Percentiles rank a stretch among this genome's conserved stretches.
Conservation (phyloP, 2,329 filamentous ascomycete genomes). For the Fusarium chaquense region DNA sequence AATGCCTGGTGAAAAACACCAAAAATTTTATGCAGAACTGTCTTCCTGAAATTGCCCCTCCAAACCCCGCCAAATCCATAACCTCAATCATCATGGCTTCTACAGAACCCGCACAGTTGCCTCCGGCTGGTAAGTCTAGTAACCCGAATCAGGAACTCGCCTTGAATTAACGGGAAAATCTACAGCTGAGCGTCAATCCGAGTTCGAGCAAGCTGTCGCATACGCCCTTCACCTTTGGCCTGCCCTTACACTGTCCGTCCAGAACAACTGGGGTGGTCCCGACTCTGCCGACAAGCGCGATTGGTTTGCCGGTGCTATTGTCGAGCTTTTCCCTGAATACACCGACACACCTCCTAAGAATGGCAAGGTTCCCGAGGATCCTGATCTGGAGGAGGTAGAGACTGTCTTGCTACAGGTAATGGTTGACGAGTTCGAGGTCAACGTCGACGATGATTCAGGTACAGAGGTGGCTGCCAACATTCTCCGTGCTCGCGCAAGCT, state of each 20-base stretch:
- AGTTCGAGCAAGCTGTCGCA: slow-evolving; percentile 89
- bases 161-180: slow-evolving; percentile 13
- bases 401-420: slow-evolving; percentile 88
- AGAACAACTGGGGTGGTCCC: slow-evolving; percentile 88
- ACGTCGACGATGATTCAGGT: slow-evolving; percentile 89
- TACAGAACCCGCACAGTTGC: slow-evolving; percentile 49
- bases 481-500: slow-evolving; percentile 73
- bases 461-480: slow-evolving; percentile 80
- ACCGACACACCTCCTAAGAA: slow-evolving; percentile 52
- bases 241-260: slow-evolving; percentile 85
- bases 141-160: background rate
- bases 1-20: slow-evolving; percentile 40
- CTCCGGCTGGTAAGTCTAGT: slow-evolving; percentile 48
- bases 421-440: slow-evolving; percentile 94
- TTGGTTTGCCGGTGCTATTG: slow-evolving; percentile 92
- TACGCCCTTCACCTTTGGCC: slow-evolving; percentile 89
- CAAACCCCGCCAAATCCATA: slow-evolving; percentile 47
- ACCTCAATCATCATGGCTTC: slow-evolving; percentile 52
- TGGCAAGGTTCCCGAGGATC: slow-evolving; percentile 57
- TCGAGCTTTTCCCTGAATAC: slow-evolving; percentile 82
- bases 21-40: slow-evolving; percentile 47
- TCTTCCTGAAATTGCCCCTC: slow-evolving; percentile 47
- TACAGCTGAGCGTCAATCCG: slow-evolving; percentile 67
- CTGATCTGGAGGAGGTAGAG: slow-evolving; percentile 85
- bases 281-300: slow-evolving; percentile 89